phyloP scores from a whole-genome alignment of 192 early-diverging fungal genomes.

The Backusella tuberculispora region DNA sequence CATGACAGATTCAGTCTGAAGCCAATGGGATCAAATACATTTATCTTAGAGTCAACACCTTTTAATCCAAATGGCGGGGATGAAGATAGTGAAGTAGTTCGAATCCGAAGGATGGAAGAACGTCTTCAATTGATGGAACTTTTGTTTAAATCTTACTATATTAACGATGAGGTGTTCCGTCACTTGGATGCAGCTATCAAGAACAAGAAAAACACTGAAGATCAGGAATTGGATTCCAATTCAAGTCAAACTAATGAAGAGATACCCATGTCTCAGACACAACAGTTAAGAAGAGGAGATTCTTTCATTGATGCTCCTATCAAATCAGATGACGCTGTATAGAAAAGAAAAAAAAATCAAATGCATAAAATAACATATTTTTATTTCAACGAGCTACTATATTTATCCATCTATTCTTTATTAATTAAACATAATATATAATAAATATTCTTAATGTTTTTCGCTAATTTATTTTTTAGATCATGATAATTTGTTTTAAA shows the following conservation, averaged over 20 bases:
- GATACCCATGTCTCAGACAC: background rate
- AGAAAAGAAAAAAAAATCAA: background rate
- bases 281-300: background rate
- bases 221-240: background rate
- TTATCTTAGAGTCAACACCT: background rate
- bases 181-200: conserved; percentile 12
- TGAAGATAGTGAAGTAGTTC: background rate
- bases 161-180: conserved; percentile 12
- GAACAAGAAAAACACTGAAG: background rate
- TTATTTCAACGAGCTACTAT: too few relatives aligned
- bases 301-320: background rate
- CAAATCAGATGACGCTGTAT: background rate
- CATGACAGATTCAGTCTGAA: background rate
- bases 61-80: background rate
- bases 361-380: too few relatives aligned
- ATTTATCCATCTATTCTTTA: background rate
- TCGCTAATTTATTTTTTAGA: too few relatives aligned
- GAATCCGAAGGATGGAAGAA: conserved; percentile 18
- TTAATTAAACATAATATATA: background rate
- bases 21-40: background rate
- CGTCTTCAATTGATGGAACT: conserved; percentile 23
- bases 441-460: background rate
- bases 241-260: background rate
- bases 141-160: conserved; percentile 16
- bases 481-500: background rate